Percentiles rank a stretch among this genome's conserved stretches.
phyloP scores from a whole-genome alignment of 2,329 filamentous ascomycete genomes.

The Scytalidium sp. region DNA sequence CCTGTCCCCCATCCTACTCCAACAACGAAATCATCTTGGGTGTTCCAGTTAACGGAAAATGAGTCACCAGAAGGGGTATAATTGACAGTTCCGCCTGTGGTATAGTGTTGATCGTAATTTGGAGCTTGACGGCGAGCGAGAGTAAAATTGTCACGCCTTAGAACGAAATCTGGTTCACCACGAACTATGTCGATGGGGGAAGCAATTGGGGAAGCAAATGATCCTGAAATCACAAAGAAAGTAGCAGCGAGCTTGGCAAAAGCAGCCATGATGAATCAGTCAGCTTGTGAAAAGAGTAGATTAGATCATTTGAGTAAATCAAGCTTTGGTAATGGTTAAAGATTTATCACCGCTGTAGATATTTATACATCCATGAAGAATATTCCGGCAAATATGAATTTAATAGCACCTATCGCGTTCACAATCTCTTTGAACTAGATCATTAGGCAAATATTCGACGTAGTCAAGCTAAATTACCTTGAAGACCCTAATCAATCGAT shows the following conservation, averaged over 20 bases:
- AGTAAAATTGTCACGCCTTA: conserved; percentile 3
- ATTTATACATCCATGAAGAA: too few relatives aligned
- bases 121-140: conserved; percentile 9
- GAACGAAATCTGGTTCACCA: conserved; percentile 5
- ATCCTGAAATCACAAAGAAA: conserved; percentile 3
- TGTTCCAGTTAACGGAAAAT: conserved; percentile 10
- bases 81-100: conserved; percentile 10
- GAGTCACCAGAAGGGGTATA: conserved; percentile 8
- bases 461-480: too few relatives aligned
- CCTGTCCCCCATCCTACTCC: conserved; percentile 14
- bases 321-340: too few relatives aligned
- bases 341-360: too few relatives aligned
- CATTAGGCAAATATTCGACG: too few relatives aligned
- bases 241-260: conserved; percentile 5
- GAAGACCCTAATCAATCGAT: too few relatives aligned
- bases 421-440: too few relatives aligned
- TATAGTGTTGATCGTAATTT: conserved; percentile 15
- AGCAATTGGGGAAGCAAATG: conserved; percentile 6
- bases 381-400: too few relatives aligned
- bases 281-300: too few relatives aligned
- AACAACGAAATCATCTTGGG: conserved; percentile 14
- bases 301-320: too few relatives aligned
- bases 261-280: conserved; percentile 11
- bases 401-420: too few relatives aligned
- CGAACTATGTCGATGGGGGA: neutral